Base-by-base conservation (phyloP, 495 filamentous ascomycete species). In the Aspergillus coremiiformis region DNA sequence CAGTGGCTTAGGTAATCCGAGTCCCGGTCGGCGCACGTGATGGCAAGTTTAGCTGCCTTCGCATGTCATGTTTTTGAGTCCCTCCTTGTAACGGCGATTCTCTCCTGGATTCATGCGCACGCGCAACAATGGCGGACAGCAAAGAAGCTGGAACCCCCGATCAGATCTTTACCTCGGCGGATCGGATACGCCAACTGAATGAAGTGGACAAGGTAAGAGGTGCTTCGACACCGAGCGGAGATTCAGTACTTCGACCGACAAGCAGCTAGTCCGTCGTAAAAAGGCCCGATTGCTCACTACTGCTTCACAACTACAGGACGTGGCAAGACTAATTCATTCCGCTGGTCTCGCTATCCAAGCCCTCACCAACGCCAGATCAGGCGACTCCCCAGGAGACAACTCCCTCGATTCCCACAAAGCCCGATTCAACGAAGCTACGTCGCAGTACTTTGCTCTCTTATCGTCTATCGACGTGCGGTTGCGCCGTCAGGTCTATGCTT, bases 131-230 rank as follows among this genome's bases (percentile, higher is more conserved):
- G 60, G 45, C 56, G 20, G 57, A 61, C 19, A 41, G 44, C n/a
- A 64, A 60, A 12, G 51, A 61, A 30, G 23, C 58, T 30, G 32
- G 30, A 27, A 56, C 44, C 24, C 51, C 52, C 4, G 30, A 49
- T 6, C 52, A 59, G 21, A 65, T 69, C 42, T 84, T 84, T 58
- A 85, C 78, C 21, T 75, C 80, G 17, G 78, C 78, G 5, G 83
- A 90, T 61, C 85, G 84, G 47, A 90, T 96, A 51, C 78, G 82
- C 47, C 84, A 91, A 55, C 78, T 96, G 37, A 83, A 78, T 58
- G 78, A 83, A 15, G 85, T 92, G 45, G 87, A 93, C 68, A 74
- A 81, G 63, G 85, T 87, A 67, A 23, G 67, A 50, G 23, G 30
- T 17, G 15, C 21, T 26, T 10, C 14, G 32, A 41, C 5, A 39